A percentile compares a stretch with the other conserved stretches of the same genome.
Evolutionary conservation across 441 rosid species (phyloP).

Genomic region (Arabidopsis lyrata): DNA sequence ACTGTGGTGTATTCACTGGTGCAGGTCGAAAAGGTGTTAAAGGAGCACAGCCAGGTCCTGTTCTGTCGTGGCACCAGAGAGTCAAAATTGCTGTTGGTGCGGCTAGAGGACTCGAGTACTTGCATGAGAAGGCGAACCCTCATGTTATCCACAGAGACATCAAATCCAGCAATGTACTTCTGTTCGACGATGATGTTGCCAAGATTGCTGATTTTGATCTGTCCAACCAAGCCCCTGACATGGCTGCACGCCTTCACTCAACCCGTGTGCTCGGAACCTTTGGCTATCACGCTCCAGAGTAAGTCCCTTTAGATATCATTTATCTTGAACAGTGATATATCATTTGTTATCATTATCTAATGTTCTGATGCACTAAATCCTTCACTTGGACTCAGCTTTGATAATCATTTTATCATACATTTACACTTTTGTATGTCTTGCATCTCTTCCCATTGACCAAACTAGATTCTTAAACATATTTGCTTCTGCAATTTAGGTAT

Average conservation of each 20-base stretch:
- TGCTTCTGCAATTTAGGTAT: slow-evolving; percentile 47
- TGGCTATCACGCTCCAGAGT: slow-evolving; percentile 75
- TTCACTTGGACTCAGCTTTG: background rate
- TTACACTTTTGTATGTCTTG: background rate
- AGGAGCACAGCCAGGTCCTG: slow-evolving; percentile 62
- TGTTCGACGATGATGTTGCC: slow-evolving; percentile 58
- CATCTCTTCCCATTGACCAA: slow-evolving; percentile 11
- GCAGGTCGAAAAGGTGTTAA: slow-evolving; percentile 60
- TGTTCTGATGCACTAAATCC: slow-evolving; percentile 11
- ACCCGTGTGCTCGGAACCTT: slow-evolving; percentile 69
- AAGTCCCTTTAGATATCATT: slow-evolving; percentile 34
- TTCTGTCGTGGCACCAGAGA: slow-evolving; percentile 63
- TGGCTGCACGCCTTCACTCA: slow-evolving; percentile 58
- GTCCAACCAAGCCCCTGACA: slow-evolving; percentile 66
- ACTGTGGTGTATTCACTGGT: slow-evolving; percentile 19
- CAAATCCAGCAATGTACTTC: slow-evolving; percentile 62
- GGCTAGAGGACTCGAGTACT: slow-evolving; percentile 62
- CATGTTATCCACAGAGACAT: slow-evolving; percentile 58
- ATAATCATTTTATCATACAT: slow-evolving; percentile 4
- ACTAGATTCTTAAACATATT: slow-evolving; percentile 8
- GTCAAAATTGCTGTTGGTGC: slow-evolving; percentile 67
- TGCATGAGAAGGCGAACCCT: slow-evolving; percentile 63
- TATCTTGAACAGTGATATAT: slow-evolving; percentile 6
- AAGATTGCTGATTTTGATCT: slow-evolving; percentile 67
- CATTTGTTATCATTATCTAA: slow-evolving; percentile 13